These are phyloP conservation scores for Mycena albidolilacea DNA, from an alignment of 768 basidiomycete genomes.

Conservation along the genomic window DNA sequence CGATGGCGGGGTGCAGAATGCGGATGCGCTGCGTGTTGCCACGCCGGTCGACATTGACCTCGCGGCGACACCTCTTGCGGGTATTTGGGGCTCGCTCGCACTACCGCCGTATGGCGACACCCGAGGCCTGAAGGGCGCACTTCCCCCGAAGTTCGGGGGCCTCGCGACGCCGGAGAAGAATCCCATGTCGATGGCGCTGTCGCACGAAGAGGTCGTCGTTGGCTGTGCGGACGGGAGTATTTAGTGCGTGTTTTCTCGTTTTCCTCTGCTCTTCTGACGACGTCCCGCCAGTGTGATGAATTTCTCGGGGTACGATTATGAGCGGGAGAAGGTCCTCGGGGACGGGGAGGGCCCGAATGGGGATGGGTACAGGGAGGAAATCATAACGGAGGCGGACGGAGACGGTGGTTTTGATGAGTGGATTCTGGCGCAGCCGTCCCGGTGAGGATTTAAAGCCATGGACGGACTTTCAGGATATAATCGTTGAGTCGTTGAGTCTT, in stretches of 20 bases:
- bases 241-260: conserved; percentile 71
- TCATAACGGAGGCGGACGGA: conserved; percentile 2
- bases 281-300: conserved; percentile 66
- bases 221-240: conserved; percentile 94
- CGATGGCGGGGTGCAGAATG: conserved; percentile 42
- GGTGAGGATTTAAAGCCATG: conserved; percentile 4
- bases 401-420: conserved; percentile 38
- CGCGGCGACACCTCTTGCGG: conserved; percentile 75
- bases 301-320: conserved; percentile 72
- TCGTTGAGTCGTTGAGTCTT: neutral
- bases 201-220: conserved; percentile 92
- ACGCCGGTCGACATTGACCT: conserved; percentile 74
- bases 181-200: conserved; percentile 94
- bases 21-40: conserved; percentile 29
- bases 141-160: conserved; percentile 81
- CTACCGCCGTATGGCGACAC: conserved; percentile 54
- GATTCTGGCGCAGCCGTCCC: conserved; percentile 30
- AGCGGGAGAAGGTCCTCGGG: conserved; percentile 64
- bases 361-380: conserved; percentile 45
- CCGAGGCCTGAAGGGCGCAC: conserved; percentile 72
- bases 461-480: conserved; percentile 1
- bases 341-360: conserved; percentile 71
- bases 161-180: conserved; percentile 93
- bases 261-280: conserved; percentile 13
- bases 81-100: conserved; percentile 84